These are phyloP conservation scores for Fusarium fracticaudum DNA, from an alignment of 2,329 filamentous ascomycete species.

Conservation along the genomic window DNA sequence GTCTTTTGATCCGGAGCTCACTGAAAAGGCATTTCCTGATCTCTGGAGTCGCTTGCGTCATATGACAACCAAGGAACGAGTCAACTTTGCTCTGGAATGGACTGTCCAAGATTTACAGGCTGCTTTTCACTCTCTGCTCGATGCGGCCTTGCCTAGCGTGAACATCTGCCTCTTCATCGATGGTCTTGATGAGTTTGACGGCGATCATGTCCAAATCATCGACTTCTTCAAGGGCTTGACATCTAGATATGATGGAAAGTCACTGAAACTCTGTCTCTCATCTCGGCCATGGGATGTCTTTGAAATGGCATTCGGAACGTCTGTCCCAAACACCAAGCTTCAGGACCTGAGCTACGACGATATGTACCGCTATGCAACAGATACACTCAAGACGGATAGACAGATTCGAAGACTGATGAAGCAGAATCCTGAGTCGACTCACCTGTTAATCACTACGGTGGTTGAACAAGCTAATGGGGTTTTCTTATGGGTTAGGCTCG, in stretches of 20 bases:
- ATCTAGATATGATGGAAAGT: not conserved
- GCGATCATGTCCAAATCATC: slow-evolving; percentile 42
- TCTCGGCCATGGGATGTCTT: slow-evolving; percentile 11
- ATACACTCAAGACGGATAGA: not conserved
- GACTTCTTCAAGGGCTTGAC: slow-evolving; percentile 36
- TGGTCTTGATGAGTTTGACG: slow-evolving; percentile 49
- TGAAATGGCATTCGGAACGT: not conserved
- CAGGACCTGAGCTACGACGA: slow-evolving; percentile 12
- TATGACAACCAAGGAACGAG: slow-evolving; percentile 6
- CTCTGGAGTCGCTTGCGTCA: slow-evolving; percentile 1
- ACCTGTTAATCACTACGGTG: not conserved
- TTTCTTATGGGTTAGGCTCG: slow-evolving; percentile 15
- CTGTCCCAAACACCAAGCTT: slow-evolving; percentile 4
- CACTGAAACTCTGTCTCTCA: slow-evolving; percentile 8
- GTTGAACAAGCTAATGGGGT: slow-evolving; percentile 6
- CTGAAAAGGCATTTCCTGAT: not conserved
- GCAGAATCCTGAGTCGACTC: not conserved
- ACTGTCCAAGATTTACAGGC: not conserved
- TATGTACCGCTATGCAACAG: slow-evolving; percentile 6
- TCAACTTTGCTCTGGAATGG: slow-evolving; percentile 10
- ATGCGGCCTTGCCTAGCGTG: not conserved
- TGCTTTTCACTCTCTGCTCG: not conserved
- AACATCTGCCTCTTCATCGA: slow-evolving; percentile 46
- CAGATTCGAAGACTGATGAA: not conserved
- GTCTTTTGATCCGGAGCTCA: not conserved